Evolutionary conservation across 2,329 filamentous ascomycete genomes (phyloP).

Genomic region (Penicillium sp.): DNA sequence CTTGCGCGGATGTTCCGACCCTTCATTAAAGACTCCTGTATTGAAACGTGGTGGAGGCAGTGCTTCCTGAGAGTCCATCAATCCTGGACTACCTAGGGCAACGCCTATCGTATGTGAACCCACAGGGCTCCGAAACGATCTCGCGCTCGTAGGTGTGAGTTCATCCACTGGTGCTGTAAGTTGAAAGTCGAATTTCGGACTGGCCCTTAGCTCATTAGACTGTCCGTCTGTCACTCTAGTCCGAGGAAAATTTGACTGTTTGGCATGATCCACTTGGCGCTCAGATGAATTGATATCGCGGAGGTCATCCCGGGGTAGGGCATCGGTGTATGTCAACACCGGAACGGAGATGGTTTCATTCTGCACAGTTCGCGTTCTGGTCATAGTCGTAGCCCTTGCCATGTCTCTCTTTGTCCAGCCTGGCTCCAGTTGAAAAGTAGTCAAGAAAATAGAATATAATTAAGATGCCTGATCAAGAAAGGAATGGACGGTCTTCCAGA

Average conservation of each 20-base stretch:
- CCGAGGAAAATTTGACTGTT: conserved; percentile 22
- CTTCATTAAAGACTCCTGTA: conserved; percentile 9
- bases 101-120: conserved; percentile 65
- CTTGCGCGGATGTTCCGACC: conserved; percentile 25
- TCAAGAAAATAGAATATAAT: conserved; percentile 9
- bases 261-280: conserved; percentile 7
- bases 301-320: conserved; percentile 33
- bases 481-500: conserved; percentile 44
- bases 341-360: conserved; percentile 33
- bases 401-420: conserved; percentile 17
- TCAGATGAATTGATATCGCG: conserved; percentile 15
- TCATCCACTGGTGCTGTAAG: conserved; percentile 29
- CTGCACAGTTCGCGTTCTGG: conserved; percentile 30
- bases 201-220: conserved; percentile 14
- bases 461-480: conserved; percentile 23
- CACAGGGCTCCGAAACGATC: conserved; percentile 24
- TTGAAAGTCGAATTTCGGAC: conserved; percentile 32
- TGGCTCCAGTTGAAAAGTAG: background rate
- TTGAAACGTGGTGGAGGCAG: conserved; percentile 20
- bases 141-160: conserved; percentile 15
- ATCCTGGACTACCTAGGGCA: conserved; percentile 68
- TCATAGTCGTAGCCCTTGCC: conserved; percentile 30
- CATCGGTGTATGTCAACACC: conserved; percentile 33
- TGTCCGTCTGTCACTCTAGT: conserved; percentile 20
- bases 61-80: conserved; percentile 21